Percentiles rank a stretch among this genome's conserved stretches.
These are phyloP conservation scores for Pterulicium gracile DNA, from an alignment of 1,284 basidiomycete species.

Conservation along the genomic window DNA sequence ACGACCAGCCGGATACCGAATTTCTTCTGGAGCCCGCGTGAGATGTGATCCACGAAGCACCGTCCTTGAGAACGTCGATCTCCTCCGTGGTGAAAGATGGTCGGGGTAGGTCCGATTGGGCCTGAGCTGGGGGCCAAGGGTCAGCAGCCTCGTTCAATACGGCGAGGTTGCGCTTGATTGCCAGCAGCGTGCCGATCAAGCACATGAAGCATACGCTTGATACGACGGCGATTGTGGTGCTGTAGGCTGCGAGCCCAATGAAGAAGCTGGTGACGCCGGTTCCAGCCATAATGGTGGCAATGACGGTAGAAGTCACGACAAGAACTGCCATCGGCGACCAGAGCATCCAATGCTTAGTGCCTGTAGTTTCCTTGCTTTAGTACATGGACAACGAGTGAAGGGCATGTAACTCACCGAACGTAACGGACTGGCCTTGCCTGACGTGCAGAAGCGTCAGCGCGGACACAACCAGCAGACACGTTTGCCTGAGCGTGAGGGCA, in stretches of 20 bases:
- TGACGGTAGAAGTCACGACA: slow-evolving; percentile 39
- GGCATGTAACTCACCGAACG: slow-evolving; percentile 37
- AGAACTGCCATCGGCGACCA: slow-evolving; percentile 52
- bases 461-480: slow-evolving; percentile 49
- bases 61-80: slow-evolving; percentile 55
- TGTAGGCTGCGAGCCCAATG: slow-evolving; percentile 47
- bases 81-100: slow-evolving; percentile 59
- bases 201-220: slow-evolving; percentile 9
- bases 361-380: background rate
- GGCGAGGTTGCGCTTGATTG: slow-evolving; percentile 52
- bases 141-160: slow-evolving; percentile 37
- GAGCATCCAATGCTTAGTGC: slow-evolving; percentile 49
- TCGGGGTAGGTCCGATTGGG: slow-evolving; percentile 36
- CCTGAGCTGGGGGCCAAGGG: slow-evolving; percentile 42
- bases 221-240: slow-evolving; percentile 36
- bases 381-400: background rate
- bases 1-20: slow-evolving; percentile 58
- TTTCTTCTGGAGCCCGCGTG: slow-evolving; percentile 43
- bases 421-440: slow-evolving; percentile 52
- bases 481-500: slow-evolving; percentile 48
- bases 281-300: slow-evolving; percentile 48
- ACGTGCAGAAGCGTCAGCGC: slow-evolving; percentile 55
- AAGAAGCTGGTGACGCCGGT: slow-evolving; percentile 43
- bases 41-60: slow-evolving; percentile 68
- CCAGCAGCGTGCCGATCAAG: slow-evolving; percentile 45